Evolutionary conservation across 192 early-diverging fungal genomes (phyloP), one percentile per base, ranked within the genome.

Genomic region (Physocladia obscura): DNA sequence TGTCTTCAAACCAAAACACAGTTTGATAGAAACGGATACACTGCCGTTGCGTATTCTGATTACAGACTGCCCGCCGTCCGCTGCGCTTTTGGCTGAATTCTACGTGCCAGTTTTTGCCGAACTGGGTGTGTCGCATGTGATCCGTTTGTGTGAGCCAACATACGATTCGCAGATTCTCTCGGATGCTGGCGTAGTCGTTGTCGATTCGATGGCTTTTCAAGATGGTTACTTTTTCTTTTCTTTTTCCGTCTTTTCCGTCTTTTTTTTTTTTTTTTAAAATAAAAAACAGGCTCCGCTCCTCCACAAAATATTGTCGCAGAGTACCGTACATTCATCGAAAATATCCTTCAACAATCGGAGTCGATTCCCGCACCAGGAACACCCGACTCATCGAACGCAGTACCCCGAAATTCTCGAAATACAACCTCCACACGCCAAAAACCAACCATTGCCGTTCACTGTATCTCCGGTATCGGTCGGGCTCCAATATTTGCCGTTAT

Each of bases 401-500:
- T 8, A 19, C 11, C 11, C 11, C 11, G 40, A 8, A 19, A 44
- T 8, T 21, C 44, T 17, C 15, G 13, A 21, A 47, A 47, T 47
- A 13, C 44, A 47, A 17, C 44, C 55, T 24, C 73, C 26, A 24
- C 72, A 31, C 39, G 51, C 50, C 27, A 59, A 47, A 35, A 32
- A 30, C 44, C 75, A 19, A 70, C 76, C 5, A 32, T 72, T 6
- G 70, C 70, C 30, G 70, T 72, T 5, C 70, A 72, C 50, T 72
- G 70, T 37, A 51, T 72, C 8, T 54, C 49, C 24, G 96, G 96
- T 21, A 82, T 98, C 8, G 96, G 96, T 3, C 89, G 97, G 21
- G 97, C 97, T 2, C 95, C 97, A 2, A 88, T 96, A 11, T 79
- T 98, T n/a, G 95, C 92, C 6, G 85, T 87, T 4, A 84, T 88